Evolutionary conservation across 306 rosid species (phyloP).

Genomic region (Dalbergia oliveri): DNA sequence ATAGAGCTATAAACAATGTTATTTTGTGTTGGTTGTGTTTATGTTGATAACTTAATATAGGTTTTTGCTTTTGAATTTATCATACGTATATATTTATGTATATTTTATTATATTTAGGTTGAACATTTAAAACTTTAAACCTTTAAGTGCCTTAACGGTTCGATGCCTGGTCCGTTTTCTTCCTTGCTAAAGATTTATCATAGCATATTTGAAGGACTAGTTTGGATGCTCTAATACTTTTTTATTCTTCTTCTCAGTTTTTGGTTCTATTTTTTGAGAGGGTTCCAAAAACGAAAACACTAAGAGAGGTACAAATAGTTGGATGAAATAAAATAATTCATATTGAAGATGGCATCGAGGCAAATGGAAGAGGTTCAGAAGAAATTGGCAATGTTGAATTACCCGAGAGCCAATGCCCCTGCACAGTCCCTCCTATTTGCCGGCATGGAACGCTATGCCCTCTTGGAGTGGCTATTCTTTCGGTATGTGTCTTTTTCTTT

Average conservation of each 20-base stretch:
- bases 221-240: background rate
- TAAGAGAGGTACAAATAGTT: background rate
- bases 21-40: too few species aligned
- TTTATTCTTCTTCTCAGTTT: background rate
- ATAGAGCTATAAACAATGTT: too few species aligned
- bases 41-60: too few species aligned
- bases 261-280: slow-evolving; percentile 7
- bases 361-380: slow-evolving; percentile 96
- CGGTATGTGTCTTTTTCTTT: too few species aligned
- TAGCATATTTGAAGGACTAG: background rate
- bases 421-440: slow-evolving; percentile 95
- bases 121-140: too few species aligned
- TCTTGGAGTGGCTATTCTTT: too few species aligned
- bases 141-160: too few species aligned
- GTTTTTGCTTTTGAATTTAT: too few species aligned
- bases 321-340: slow-evolving; percentile 37
- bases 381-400: slow-evolving; percentile 75
- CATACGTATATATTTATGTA: too few species aligned
- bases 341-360: slow-evolving; percentile 73
- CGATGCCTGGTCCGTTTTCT: too few species aligned
- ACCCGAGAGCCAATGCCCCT: slow-evolving; percentile 90
- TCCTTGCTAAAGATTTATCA: too few species aligned
- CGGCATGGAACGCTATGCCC: slow-evolving; percentile 81
- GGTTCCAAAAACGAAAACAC: background rate
- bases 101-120: too few species aligned